Percentiles rank a stretch among this genome's conserved stretches.
Evolutionary conservation across 768 basidiomycete species (phyloP).

Genomic region (Butyriboletus loyo): DNA sequence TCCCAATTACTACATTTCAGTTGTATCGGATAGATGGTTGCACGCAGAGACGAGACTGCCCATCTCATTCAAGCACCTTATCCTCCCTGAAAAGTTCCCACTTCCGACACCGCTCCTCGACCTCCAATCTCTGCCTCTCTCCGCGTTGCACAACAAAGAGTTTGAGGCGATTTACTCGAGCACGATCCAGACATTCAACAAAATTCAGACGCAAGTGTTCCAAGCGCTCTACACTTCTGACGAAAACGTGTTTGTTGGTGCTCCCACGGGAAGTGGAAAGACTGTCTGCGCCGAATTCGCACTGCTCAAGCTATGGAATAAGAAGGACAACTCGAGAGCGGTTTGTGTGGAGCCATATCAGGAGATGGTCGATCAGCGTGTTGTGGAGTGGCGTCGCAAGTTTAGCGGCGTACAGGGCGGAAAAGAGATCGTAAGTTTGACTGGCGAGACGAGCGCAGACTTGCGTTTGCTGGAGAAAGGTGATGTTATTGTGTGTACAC

Average conservation of each 20-base stretch:
- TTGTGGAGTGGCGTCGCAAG: constrained; percentile 85
- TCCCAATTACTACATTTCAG: constrained; percentile 95
- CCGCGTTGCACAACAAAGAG: constrained; percentile 90
- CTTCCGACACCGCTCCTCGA: constrained; percentile 89
- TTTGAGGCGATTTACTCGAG: constrained; percentile 84
- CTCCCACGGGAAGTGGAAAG: constrained; percentile 96
- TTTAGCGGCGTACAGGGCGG: constrained; percentile 82
- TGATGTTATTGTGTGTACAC: constrained; percentile 93
- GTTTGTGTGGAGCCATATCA: constrained; percentile 97
- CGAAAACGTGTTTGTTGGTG: constrained; percentile 95
- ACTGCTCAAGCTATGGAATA: constrained; percentile 91
- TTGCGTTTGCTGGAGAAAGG: constrained; percentile 85
- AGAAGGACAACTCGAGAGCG: constrained; percentile 73
- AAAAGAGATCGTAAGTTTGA: constrained; percentile 90
- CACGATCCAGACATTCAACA: constrained; percentile 88
- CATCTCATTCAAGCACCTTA: constrained; percentile 96
- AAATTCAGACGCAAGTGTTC: constrained; percentile 99
- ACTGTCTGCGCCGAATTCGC: constrained; percentile 98
- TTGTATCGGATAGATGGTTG: constrained; percentile 94
- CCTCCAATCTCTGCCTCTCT: constrained; percentile 84
- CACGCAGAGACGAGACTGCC: constrained; percentile 94
- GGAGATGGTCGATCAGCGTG: constrained; percentile 93
- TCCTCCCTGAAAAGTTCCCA: constrained; percentile 96
- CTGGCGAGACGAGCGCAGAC: constrained; percentile 93
- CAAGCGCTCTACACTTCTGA: constrained; percentile 95